Base-by-base conservation (phyloP, 169 alveolate genomes). In the Plasmodium vinckei region DNA sequence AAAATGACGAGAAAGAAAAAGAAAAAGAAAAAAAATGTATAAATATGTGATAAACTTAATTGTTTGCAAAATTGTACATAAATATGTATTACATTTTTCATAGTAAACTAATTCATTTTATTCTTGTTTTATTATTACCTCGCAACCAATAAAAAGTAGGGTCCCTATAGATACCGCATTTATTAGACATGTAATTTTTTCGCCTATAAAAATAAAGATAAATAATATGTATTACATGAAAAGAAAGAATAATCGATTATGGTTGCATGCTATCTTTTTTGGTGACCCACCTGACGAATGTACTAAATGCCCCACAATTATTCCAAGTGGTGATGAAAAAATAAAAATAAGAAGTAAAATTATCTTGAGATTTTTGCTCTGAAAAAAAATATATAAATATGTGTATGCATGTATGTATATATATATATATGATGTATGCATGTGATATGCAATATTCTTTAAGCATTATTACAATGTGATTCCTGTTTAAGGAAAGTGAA, bases 121-220 rank as follows among this genome's bases (percentile, higher is more conserved):
- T 7, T 3, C n/a, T n/a, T 49, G 1, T 75, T 53, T 44, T 12
- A 46, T 9, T n/a, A 23, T 44, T 53, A 75, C 88, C 75, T 75
- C 88, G 56, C 88, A 75, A 49, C 88, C 88, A 1, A 75, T 75
- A 42, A 75, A 75, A 46, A 75, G 88, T 23, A 75, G 53, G 0
- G 88, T 63, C 23, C 88, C 88, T 19, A 75, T 75, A 10, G 88
- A 75, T 15, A 75, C 17, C 1, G 88, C 88, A 39, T 75, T 75
- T 17, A 75, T 75, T 67, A 75, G 9, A 21, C 88, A 75, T 1
- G 88, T 75, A 13, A 75, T 39, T 13, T 75, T 75, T 54, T 75
- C 77, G 4, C 88, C 88, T 75, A 39, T 15, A 68, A 68, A 68
- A n/a, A 57, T n/a, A 57, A 57, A n/a, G 0, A 19, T 0, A n/a